A percentile compares a stretch with the other conserved stretches of the same genome.
phyloP scores from a whole-genome alignment of 2,329 filamentous ascomycete genomes.

The Aspergillus sp. region DNA sequence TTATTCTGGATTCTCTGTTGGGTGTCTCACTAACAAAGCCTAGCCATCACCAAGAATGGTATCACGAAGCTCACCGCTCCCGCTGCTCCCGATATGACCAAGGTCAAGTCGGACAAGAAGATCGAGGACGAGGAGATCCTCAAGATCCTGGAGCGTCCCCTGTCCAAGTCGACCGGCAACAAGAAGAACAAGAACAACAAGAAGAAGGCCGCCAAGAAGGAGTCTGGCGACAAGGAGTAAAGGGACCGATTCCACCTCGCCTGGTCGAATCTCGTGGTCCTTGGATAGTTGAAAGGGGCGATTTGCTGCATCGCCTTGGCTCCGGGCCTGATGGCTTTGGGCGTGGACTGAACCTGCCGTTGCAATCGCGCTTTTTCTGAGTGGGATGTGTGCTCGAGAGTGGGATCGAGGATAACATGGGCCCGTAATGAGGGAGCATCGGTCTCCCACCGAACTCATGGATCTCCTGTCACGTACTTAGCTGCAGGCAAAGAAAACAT shows the following conservation, averaged over 20 bases:
- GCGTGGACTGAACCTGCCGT: constrained; percentile 5
- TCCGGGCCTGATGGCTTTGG: constrained; percentile 6
- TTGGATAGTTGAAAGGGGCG: constrained; percentile 12
- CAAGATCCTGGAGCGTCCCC: constrained; percentile 86
- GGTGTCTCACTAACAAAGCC: constrained; percentile 7
- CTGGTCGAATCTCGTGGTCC: constrained; percentile 13
- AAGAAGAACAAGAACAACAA: constrained; percentile 93
- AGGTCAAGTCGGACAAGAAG: constrained; percentile 95
- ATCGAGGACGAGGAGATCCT: constrained; percentile 94
- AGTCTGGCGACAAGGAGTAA: constrained; percentile 44
- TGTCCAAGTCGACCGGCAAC: constrained; percentile 59
- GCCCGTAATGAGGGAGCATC: constrained; percentile 1
- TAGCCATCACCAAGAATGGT: constrained; percentile 97
- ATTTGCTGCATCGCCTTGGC: constrained; percentile 6
- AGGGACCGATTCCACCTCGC: constrained; percentile 15
- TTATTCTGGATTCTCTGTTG: not conserved
- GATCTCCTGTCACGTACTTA: constrained; percentile 15
- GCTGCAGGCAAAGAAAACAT: constrained; percentile 9
- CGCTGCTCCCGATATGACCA: constrained; percentile 70
- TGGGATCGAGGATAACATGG: not conserved
- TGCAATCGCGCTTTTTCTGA: constrained; percentile 1
- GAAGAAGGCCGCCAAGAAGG: constrained; percentile 62
- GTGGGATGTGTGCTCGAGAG: constrained; percentile 3
- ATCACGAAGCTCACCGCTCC: constrained; percentile 80
- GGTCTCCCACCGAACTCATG: not conserved